These are phyloP conservation scores for Perkinsus marinus DNA, from an alignment of 169 alveolate species.

Conservation along the genomic window DNA sequence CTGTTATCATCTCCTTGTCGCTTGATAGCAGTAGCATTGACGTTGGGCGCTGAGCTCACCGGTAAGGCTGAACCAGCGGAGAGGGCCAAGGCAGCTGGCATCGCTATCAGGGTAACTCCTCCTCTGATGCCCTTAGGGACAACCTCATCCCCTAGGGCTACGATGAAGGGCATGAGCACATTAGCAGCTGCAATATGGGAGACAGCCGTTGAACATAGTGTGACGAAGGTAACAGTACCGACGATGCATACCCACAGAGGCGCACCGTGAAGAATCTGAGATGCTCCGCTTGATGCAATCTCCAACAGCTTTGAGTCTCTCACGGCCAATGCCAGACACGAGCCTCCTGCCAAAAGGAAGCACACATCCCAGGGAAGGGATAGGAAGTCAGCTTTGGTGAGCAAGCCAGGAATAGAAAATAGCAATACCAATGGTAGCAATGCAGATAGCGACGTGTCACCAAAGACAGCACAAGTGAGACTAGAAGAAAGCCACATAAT, in stretches of 20 bases:
- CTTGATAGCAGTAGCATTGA: background rate
- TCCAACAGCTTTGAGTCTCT: background rate
- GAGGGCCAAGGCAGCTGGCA: background rate
- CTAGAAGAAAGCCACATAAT: background rate
- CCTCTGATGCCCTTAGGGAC: background rate
- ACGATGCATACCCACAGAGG: background rate
- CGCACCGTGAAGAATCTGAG: background rate
- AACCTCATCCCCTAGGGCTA: background rate
- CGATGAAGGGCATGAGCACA: background rate
- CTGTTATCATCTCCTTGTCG: background rate
- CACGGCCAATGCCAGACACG: background rate
- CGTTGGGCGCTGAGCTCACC: background rate
- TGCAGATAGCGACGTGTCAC: background rate
- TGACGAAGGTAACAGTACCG: background rate
- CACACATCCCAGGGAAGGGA: background rate
- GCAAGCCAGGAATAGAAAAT: background rate
- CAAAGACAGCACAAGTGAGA: background rate
- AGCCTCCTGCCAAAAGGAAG: background rate
- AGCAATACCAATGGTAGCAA: background rate
- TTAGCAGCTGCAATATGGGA: background rate
- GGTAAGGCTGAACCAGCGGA: background rate
- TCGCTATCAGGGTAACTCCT: background rate
- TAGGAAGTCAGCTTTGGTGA: background rate
- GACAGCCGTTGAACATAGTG: background rate
- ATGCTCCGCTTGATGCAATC: background rate